Evolutionary conservation across 2,329 filamentous ascomycete genomes (phyloP).

Genomic region (Penicillium janthinellum): DNA sequence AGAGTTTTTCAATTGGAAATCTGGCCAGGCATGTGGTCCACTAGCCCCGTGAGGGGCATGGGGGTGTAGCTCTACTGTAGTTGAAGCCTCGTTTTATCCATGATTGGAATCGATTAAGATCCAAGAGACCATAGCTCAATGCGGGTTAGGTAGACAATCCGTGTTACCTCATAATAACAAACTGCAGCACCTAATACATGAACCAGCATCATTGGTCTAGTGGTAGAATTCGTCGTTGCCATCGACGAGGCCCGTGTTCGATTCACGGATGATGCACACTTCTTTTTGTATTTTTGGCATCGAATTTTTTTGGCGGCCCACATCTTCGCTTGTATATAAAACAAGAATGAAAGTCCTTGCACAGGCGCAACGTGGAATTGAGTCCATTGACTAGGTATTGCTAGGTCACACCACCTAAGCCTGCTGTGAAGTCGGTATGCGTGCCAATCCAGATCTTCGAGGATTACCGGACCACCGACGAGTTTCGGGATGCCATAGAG

Average conservation of each 20-base stretch:
- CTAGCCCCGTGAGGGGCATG: not conserved
- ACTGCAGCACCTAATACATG: not conserved
- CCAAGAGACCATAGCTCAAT: no score
- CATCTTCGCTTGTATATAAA: not conserved
- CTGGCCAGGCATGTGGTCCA: not conserved
- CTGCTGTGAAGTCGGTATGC: conserved; percentile 1
- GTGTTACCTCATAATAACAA: no score
- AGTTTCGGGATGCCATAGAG: conserved; percentile 12
- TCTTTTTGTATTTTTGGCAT: not conserved
- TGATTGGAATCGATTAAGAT: no score
- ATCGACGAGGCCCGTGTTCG: conserved; percentile 52
- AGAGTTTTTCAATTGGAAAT: not conserved
- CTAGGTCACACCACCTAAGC: no score
- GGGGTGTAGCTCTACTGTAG: not conserved
- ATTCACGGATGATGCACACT: conserved; percentile 44
- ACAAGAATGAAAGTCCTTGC: not conserved
- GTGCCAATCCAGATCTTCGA: conserved; percentile 4
- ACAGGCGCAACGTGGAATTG: not conserved
- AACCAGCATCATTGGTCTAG: conserved; percentile 48
- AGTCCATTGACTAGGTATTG: not conserved
- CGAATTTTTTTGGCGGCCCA: not conserved
- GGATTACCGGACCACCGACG: conserved; percentile 2
- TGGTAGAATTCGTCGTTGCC: conserved; percentile 51
- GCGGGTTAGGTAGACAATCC: no score
- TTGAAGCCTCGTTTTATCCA: no score